Conservation (phyloP, 345 rosid genomes). For the Hibiscus mutabilis region DNA sequence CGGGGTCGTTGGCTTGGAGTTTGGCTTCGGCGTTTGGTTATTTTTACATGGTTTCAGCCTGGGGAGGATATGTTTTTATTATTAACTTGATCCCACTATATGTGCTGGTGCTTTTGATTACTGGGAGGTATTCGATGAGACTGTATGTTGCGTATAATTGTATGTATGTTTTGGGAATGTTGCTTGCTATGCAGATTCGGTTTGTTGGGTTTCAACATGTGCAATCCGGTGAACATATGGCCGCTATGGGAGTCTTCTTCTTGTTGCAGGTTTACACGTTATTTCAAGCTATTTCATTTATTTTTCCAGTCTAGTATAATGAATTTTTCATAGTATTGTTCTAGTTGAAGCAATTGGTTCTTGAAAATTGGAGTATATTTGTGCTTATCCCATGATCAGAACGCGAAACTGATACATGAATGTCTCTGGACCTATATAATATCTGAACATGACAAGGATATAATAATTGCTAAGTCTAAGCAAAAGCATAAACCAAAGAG, state of each 20-base stretch:
- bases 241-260: conserved; percentile 94
- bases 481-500: not conserved
- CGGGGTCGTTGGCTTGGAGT: conserved; percentile 88
- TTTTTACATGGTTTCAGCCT: conserved; percentile 97
- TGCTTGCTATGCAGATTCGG: conserved; percentile 97
- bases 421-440: not conserved
- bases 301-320: not conserved
- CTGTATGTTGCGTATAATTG: conserved; percentile 85
- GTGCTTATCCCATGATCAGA: not conserved
- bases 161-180: conserved; percentile 93
- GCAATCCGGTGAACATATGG: conserved; percentile 99
- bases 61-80: conserved; percentile 99
- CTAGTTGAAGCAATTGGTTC: not conserved
- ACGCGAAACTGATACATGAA: not conserved
- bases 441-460: not conserved
- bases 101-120: conserved; percentile 81
- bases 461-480: not conserved
- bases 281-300: not conserved
- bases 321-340: not conserved
- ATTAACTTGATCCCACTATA: conserved; percentile 92
- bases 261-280: conserved; percentile 65
- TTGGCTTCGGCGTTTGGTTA: conserved; percentile 92
- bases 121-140: conserved; percentile 95
- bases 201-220: conserved; percentile 99
- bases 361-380: not conserved